phyloP scores from a whole-genome alignment of 2,329 filamentous ascomycete genomes.

The Aspergillus hortae region DNA sequence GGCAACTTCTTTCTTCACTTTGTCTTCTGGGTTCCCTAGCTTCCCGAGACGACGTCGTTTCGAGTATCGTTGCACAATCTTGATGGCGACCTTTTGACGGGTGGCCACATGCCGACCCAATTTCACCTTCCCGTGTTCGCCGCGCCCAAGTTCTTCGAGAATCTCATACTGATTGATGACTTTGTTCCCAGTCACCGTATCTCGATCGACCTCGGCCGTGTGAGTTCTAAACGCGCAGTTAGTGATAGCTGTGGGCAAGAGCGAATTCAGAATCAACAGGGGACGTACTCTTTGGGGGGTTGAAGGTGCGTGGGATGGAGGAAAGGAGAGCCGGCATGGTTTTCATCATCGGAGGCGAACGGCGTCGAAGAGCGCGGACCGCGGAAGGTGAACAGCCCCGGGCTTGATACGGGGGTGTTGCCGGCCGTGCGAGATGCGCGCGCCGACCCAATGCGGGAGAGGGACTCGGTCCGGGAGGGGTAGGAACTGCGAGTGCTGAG shows the following conservation, averaged over 20 bases:
- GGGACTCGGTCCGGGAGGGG: slow-evolving; percentile 33
- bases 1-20: slow-evolving; percentile 91
- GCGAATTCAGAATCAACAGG: neutral
- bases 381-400: slow-evolving; percentile 43
- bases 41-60: slow-evolving; percentile 87
- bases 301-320: slow-evolving; percentile 69
- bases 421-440: slow-evolving; percentile 40
- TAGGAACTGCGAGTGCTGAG: slow-evolving; percentile 44
- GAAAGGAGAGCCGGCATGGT: slow-evolving; percentile 54
- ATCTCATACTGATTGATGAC: slow-evolving; percentile 98
- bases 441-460: slow-evolving; percentile 17
- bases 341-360: slow-evolving; percentile 35
- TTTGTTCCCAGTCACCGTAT: slow-evolving; percentile 86
- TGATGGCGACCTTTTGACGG: slow-evolving; percentile 84
- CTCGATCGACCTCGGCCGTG: slow-evolving; percentile 85
- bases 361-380: slow-evolving; percentile 30
- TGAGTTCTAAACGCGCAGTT: slow-evolving; percentile 61
- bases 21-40: slow-evolving; percentile 63
- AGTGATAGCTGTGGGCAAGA: neutral
- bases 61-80: slow-evolving; percentile 94
- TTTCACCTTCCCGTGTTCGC: slow-evolving; percentile 97
- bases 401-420: slow-evolving; percentile 47
- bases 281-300: slow-evolving; percentile 69
- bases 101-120: slow-evolving; percentile 77
- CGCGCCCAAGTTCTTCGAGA: slow-evolving; percentile 90